phyloP scores from a whole-genome alignment of 2,329 filamentous ascomycete genomes.

The Blastomyces emzantsi region DNA sequence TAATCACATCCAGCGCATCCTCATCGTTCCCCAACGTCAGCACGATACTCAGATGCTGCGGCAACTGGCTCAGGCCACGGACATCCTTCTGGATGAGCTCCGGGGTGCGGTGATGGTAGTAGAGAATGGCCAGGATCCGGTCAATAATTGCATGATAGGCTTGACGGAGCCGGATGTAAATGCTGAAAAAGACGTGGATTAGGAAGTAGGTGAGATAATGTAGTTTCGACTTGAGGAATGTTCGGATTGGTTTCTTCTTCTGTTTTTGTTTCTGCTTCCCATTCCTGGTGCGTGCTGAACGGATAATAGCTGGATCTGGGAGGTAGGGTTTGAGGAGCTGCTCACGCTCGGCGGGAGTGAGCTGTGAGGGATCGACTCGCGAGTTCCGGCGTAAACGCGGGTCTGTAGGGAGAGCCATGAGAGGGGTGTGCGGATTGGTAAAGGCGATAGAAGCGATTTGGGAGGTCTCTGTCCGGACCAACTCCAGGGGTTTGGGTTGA shows the following conservation, averaged over 20 bases:
- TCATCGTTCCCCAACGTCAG: slow-evolving; percentile 60
- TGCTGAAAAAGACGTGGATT: slow-evolving; percentile 68
- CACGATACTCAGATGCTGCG: slow-evolving; percentile 80
- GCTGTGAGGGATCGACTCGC: background rate
- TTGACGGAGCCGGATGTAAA: slow-evolving; percentile 76
- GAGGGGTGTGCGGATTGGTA: background rate
- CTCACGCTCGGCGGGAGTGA: slow-evolving; percentile 25
- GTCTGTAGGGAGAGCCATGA: slow-evolving; percentile 9
- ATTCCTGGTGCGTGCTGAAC: slow-evolving; percentile 15
- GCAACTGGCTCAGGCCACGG: slow-evolving; percentile 60
- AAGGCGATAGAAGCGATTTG: background rate
- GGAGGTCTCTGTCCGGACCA: slow-evolving; percentile 29
- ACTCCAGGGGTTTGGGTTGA: background rate
- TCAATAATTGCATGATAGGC: slow-evolving; percentile 70
- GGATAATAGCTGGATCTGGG: slow-evolving; percentile 35
- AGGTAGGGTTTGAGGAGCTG: slow-evolving; percentile 43
- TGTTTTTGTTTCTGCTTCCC: slow-evolving; percentile 19
- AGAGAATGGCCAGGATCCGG: slow-evolving; percentile 69
- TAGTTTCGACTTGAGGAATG: slow-evolving; percentile 37
- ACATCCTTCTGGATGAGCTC: slow-evolving; percentile 88
- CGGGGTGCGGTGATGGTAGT: slow-evolving; percentile 93
- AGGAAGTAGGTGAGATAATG: slow-evolving; percentile 38
- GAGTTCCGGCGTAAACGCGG: background rate
- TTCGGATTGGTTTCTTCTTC: slow-evolving; percentile 34
- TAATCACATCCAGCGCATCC: slow-evolving; percentile 71